A percentile compares a stretch with the other conserved stretches of the same genome.
These are phyloP conservation scores for Fusarium albidum DNA, from an alignment of 2,329 filamentous ascomycete genomes.

Conservation along the genomic window DNA sequence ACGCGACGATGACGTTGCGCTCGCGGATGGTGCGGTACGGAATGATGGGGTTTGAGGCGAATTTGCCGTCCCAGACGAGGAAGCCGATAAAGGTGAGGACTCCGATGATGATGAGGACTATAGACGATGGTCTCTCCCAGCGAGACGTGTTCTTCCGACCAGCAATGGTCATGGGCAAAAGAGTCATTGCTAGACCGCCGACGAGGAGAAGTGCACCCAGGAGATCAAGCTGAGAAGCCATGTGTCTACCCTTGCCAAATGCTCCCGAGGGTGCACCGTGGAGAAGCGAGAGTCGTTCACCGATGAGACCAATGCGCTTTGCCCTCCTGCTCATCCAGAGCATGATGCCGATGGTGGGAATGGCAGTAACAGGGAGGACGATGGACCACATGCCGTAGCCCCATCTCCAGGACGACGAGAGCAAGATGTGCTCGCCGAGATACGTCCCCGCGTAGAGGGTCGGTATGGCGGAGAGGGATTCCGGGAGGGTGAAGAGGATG, in stretches of 20 bases:
- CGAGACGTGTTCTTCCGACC: constrained; percentile 26
- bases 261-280: constrained; percentile 2
- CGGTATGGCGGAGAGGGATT: constrained; percentile 26
- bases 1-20: constrained; percentile 29
- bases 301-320: constrained; percentile 6
- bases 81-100: constrained; percentile 17
- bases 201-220: constrained; percentile 25
- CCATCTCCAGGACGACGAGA: constrained; percentile 24
- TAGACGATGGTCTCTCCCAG: constrained; percentile 25
- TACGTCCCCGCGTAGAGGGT: constrained; percentile 32
- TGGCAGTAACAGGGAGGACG: constrained; percentile 8
- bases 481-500: constrained; percentile 25
- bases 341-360: constrained; percentile 27
- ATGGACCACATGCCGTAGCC: constrained; percentile 31
- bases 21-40: constrained; percentile 28
- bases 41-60: constrained; percentile 21
- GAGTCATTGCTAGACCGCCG: constrained; percentile 25
- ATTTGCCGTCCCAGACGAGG: constrained; percentile 24
- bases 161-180: constrained; percentile 26
- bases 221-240: constrained; percentile 13
- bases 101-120: constrained; percentile 20
- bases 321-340: constrained; percentile 27
- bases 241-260: background rate
- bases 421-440: constrained; percentile 25
- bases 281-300: constrained; percentile 8